Percentiles rank a stretch among this genome's conserved stretches.
These are phyloP conservation scores for Arabidopsis suecica DNA, from an alignment of 345 rosid species.

Conservation along the genomic window DNA sequence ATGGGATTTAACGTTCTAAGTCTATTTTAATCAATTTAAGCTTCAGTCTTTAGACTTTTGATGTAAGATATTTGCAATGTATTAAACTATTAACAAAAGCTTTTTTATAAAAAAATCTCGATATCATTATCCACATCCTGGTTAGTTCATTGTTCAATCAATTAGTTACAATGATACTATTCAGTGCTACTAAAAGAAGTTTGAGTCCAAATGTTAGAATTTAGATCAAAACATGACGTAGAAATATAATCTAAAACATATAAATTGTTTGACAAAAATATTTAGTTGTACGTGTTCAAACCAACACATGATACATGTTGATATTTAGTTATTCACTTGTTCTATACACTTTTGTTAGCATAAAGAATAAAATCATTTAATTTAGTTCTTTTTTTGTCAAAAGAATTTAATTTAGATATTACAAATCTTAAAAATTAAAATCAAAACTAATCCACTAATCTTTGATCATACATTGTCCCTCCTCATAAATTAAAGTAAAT, in stretches of 20 bases:
- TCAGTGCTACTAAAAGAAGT: not conserved
- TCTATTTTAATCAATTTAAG: not conserved
- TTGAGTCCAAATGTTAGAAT: not conserved
- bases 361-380: too few species aligned
- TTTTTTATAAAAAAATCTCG: not conserved
- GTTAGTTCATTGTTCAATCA: not conserved
- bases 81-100: not conserved
- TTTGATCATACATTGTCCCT: too few species aligned
- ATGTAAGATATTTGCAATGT: not conserved
- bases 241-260: too few species aligned
- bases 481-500: too few species aligned
- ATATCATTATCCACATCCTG: not conserved
- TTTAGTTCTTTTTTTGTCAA: too few species aligned
- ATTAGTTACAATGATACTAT: not conserved
- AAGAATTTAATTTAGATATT: too few species aligned
- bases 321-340: too few species aligned
- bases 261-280: not conserved
- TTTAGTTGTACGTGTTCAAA: too few species aligned
- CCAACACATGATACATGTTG: too few species aligned
- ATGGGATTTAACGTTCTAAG: not conserved
- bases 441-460: too few species aligned
- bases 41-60: not conserved
- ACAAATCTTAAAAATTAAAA: too few species aligned
- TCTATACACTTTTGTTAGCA: too few species aligned
- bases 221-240: not conserved